Conservation (phyloP, 2,329 filamentous ascomycete species). For the Orbilia oligospora region DNA sequence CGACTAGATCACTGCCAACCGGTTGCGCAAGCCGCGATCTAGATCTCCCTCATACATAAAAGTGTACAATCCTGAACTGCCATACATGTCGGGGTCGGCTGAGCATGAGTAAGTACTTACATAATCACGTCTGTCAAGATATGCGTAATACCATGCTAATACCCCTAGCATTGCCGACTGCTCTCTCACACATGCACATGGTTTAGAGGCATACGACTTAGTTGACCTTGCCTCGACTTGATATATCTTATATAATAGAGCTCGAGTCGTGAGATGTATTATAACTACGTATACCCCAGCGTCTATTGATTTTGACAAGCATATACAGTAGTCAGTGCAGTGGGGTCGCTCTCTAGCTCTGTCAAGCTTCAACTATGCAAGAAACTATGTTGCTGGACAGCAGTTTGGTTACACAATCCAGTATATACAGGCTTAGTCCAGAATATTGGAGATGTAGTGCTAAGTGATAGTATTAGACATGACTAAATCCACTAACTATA, state of each 20-base stretch:
- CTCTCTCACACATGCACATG: slow-evolving; percentile 15
- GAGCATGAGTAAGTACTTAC: slow-evolving; percentile 22
- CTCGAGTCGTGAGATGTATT: neutral
- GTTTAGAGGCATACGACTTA: neutral
- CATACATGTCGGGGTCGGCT: slow-evolving; percentile 5
- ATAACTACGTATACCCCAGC: too few relatives aligned
- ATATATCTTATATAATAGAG: neutral
- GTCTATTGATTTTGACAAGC: neutral
- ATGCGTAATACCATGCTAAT: neutral
- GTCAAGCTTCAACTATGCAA: neutral
- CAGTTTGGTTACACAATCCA: neutral
- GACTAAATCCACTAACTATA: neutral
- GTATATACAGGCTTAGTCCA: neutral
- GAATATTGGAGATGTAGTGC: neutral
- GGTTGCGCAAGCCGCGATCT: slow-evolving; percentile 29
- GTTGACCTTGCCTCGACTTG: too few relatives aligned
- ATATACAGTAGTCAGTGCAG: neutral
- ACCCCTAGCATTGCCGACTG: neutral
- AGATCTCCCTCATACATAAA: neutral
- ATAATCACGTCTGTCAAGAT: neutral
- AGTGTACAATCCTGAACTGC: neutral
- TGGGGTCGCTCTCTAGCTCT: neutral
- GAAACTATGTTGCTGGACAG: neutral
- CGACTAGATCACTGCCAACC: neutral
- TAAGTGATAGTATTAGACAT: neutral